Evolutionary conservation across 2,329 filamentous ascomycete species (phyloP).

Genomic region (Ophiostoma triangulosporum): DNA sequence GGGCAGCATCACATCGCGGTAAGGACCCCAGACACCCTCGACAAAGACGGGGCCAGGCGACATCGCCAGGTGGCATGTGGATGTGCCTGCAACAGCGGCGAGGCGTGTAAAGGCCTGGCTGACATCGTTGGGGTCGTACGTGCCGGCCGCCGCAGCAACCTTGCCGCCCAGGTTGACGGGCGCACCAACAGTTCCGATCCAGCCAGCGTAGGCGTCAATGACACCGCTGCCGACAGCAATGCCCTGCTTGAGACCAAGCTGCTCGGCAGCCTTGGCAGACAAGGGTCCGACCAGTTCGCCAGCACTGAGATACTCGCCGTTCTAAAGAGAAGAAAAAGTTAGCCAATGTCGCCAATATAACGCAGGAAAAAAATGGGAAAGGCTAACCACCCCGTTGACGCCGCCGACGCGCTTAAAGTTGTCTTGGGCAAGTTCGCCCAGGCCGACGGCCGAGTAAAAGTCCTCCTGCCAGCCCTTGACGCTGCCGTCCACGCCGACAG

Average conservation of each 20-base stretch:
- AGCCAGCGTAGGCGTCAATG: constrained; percentile 96
- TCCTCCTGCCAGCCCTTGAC: constrained; percentile 98
- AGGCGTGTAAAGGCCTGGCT: constrained; percentile 84
- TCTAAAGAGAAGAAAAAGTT: constrained; percentile 39
- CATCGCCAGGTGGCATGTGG: constrained; percentile 95
- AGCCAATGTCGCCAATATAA: background rate
- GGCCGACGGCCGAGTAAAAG: constrained; percentile 74
- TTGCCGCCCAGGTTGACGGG: constrained; percentile 67
- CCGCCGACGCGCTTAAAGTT: constrained; percentile 90
- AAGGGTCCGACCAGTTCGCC: constrained; percentile 81
- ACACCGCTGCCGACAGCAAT: constrained; percentile 93
- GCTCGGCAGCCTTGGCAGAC: constrained; percentile 66
- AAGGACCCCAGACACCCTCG: constrained; percentile 91
- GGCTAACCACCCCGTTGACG: constrained; percentile 82
- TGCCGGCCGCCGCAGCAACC: constrained; percentile 45
- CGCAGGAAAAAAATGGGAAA: constrained; percentile 23
- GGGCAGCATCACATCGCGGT: constrained; percentile 83
- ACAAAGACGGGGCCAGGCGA: constrained; percentile 88
- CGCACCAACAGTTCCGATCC: constrained; percentile 97
- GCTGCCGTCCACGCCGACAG: constrained; percentile 92
- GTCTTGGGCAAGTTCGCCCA: constrained; percentile 72
- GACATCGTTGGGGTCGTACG: constrained; percentile 84
- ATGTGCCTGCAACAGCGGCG: constrained; percentile 89
- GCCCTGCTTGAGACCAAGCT: constrained; percentile 73
- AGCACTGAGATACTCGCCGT: constrained; percentile 79